Evolutionary conservation across 331 rosid species (phyloP).

Genomic region (Saraca asoca): DNA sequence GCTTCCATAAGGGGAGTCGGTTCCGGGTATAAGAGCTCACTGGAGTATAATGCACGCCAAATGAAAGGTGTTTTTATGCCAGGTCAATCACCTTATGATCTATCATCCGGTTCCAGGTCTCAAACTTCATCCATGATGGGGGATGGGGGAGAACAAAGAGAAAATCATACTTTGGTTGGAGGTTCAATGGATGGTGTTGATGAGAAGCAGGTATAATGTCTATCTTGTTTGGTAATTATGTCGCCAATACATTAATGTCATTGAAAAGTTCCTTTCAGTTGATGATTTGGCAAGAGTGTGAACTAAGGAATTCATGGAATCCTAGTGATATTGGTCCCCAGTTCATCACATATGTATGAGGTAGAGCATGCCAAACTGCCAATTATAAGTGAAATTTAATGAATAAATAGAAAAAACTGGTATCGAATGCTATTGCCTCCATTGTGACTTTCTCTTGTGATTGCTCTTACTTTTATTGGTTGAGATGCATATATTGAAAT

Average conservation of each 20-base stretch:
- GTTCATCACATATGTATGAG: slow-evolving; percentile 4
- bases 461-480: not conserved
- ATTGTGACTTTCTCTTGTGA: not conserved
- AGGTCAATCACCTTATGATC: slow-evolving; percentile 71
- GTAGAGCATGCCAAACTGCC: slow-evolving; percentile 15
- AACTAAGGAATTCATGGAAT: slow-evolving; percentile 18
- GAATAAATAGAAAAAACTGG: slow-evolving; percentile 4
- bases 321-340: slow-evolving; percentile 6
- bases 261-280: slow-evolving; percentile 22
- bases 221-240: slow-evolving; percentile 16
- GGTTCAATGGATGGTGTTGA: slow-evolving; percentile 62
- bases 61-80: slow-evolving; percentile 72
- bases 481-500: not conserved
- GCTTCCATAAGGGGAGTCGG: slow-evolving; percentile 60
- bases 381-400: not conserved
- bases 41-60: slow-evolving; percentile 58
- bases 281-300: slow-evolving; percentile 23
- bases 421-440: slow-evolving; percentile 21
- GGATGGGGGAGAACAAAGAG: slow-evolving; percentile 64
- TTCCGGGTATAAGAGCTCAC: slow-evolving; percentile 58
- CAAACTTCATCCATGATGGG: slow-evolving; percentile 68
- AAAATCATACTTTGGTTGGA: slow-evolving; percentile 54
- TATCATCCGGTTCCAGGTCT: slow-evolving; percentile 67
- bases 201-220: slow-evolving; percentile 72
- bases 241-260: slow-evolving; percentile 19